Conservation (phyloP, 2,329 filamentous ascomycete species). For the Fusarium sp. region DNA sequence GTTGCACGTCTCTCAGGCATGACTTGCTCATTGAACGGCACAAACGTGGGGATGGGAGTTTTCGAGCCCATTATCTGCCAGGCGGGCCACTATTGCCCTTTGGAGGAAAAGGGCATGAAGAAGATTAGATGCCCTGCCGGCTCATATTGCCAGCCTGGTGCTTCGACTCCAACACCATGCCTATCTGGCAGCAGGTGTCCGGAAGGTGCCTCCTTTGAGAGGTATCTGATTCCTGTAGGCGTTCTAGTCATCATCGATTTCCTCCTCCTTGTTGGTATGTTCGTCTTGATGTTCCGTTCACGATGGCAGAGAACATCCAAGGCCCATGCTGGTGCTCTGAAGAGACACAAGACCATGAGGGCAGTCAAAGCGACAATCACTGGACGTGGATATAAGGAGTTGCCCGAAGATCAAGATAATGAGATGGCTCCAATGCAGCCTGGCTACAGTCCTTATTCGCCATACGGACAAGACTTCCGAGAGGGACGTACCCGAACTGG, state of each 20-base stretch:
- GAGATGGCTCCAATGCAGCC: slow-evolving; percentile 50
- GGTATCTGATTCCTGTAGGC: slow-evolving; percentile 55
- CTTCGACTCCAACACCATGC: slow-evolving; percentile 59
- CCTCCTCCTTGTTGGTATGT: slow-evolving; percentile 48
- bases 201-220: slow-evolving; percentile 53
- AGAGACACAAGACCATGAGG: slow-evolving; percentile 41
- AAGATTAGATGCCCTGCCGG: slow-evolving; percentile 57
- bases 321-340: slow-evolving; percentile 19
- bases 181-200: slow-evolving; percentile 57
- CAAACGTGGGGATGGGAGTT: slow-evolving; percentile 55
- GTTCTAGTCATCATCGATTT: slow-evolving; percentile 56
- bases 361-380: slow-evolving; percentile 44
- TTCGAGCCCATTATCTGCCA: slow-evolving; percentile 63
- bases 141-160: slow-evolving; percentile 62
- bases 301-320: slow-evolving; percentile 29
- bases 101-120: slow-evolving; percentile 46
- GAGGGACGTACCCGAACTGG: slow-evolving; percentile 41
- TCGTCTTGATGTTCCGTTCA: slow-evolving; percentile 32
- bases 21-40: slow-evolving; percentile 46
- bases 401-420: slow-evolving; percentile 47
- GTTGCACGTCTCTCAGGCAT: slow-evolving; percentile 47
- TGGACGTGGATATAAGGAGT: slow-evolving; percentile 46
- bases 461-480: slow-evolving; percentile 22
- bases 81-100: slow-evolving; percentile 60
- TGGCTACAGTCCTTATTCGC: slow-evolving; percentile 37